Evolutionary conservation across 768 basidiomycete genomes (phyloP), one percentile per base, ranked within the genome.

Genomic region (Podaxis rugospora): DNA sequence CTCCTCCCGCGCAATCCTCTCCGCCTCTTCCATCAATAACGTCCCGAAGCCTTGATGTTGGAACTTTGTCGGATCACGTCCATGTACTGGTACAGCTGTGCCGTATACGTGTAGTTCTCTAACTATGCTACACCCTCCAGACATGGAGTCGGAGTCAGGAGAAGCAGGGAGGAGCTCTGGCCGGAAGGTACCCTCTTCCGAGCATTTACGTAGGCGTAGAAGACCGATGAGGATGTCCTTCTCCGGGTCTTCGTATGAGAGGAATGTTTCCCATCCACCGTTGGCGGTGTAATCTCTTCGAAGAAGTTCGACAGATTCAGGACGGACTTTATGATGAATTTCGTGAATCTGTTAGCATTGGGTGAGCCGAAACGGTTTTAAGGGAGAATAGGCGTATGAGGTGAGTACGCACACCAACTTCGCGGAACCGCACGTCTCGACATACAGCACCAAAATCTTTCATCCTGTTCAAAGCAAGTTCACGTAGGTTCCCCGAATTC

Each of bases 211-310:
- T 67, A 99, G 76, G 35, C 97, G 85, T 40, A 99, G 80, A 28
- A 99, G 76, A 21, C 97, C 97, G 62, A 99, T 87, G 49, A 99
- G 86, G 72, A 99, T 98, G 68, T 99, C 97, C 57, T 85, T 86
- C 74, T 95, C 94, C 5, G 97, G 96, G 72, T 99, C 97, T 76
- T 99, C 97, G 70, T 98, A 99, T 28, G 95, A 96, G 4, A 99
- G 77, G 83, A 99, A 99, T 1, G 97, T 98, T 76, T 99, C 97
- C 97, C 97, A 99, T 50, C 97, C 95, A 5, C 95, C 96, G 69
- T 98, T 99, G 32, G 97, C 97, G 2, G 90, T 78, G 72, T 99
- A 99, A 71, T 99, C 97, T 42, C 97, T 83, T 61, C 97, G 85
- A 36, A 99, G 86, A 3, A 99, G 87, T 73, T 99, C 97, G 55